Conservation (phyloP, 257 asterid genomes). For the Mitragyna speciosa region DNA sequence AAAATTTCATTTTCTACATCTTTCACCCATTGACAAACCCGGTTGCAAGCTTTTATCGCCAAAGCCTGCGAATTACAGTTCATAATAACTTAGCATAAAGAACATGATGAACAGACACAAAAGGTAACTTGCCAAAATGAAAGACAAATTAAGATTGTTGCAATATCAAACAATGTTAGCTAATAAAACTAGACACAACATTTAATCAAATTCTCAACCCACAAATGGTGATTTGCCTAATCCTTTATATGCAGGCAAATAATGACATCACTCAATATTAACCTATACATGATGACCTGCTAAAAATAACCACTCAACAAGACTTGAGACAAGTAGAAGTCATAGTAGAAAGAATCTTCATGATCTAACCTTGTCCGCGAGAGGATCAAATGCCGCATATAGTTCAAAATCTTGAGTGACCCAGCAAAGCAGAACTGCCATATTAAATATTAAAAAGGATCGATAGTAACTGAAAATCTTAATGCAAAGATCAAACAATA, state of each 20-base stretch:
- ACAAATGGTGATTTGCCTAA: neutral
- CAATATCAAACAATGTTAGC: neutral
- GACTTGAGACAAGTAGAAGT: neutral
- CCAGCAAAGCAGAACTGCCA: slow-evolving; percentile 95
- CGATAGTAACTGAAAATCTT: slow-evolving; percentile 1
- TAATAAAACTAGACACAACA: neutral
- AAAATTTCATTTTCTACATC: slow-evolving; percentile 85
- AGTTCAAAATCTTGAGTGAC: slow-evolving; percentile 94
- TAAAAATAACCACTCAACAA: neutral
- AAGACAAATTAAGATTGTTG: neutral
- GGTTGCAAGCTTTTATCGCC: slow-evolving; percentile 90
- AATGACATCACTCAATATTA: neutral
- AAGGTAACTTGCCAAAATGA: neutral
- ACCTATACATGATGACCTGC: neutral
- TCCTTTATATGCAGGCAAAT: neutral
- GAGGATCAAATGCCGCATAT: slow-evolving; percentile 98
- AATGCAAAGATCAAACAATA: too few species aligned
- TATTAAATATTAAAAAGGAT: slow-evolving; percentile 13
- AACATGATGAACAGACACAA: neutral
- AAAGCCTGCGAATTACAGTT: slow-evolving; percentile 59
- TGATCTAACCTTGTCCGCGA: slow-evolving; percentile 91
- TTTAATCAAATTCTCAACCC: neutral
- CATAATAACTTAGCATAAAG: neutral
- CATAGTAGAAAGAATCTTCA: neutral
- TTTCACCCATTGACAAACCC: slow-evolving; percentile 94